Percentiles rank a stretch among this genome's conserved stretches.
phyloP scores from a whole-genome alignment of 129 eudicot genomes.

The Ambrosia artemisiifolia region DNA sequence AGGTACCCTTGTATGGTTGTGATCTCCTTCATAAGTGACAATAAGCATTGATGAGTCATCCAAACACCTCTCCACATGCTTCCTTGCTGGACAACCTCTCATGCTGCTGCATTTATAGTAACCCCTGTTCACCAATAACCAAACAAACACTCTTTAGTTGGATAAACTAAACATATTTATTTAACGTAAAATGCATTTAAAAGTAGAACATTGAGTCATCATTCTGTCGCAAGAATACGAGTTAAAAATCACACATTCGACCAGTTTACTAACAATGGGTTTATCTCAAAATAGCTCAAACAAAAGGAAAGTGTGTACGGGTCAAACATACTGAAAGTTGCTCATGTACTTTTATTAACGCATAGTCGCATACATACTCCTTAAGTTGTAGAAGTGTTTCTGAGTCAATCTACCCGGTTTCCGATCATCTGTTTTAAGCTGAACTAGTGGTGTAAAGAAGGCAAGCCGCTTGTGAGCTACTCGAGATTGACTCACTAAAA shows the following conservation, averaged over 20 bases:
- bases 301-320: neutral
- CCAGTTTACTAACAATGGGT: neutral
- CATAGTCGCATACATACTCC: neutral
- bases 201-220: neutral
- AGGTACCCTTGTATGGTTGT: conserved; percentile 73
- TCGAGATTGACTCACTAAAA: too few relatives aligned
- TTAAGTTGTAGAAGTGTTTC: neutral
- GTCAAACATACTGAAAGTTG: neutral
- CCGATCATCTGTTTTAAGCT: too few relatives aligned
- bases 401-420: too few relatives aligned
- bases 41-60: conserved; percentile 90
- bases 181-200: too few relatives aligned
- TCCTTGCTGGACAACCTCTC: conserved; percentile 98
- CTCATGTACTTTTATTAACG: neutral
- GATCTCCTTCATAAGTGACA: conserved; percentile 94
- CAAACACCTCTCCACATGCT: conserved; percentile 90
- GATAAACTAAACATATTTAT: neutral
- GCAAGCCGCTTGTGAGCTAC: too few relatives aligned
- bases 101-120: conserved; percentile 96
- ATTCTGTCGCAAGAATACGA: neutral
- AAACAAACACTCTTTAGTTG: conserved; percentile 5
- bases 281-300: neutral
- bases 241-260: neutral
- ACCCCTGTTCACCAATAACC: conserved; percentile 57
- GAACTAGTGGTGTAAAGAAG: too few relatives aligned